These are phyloP conservation scores for Sordariomycetes sp. DNA, from an alignment of 2,329 filamentous ascomycete species.

Conservation along the genomic window DNA sequence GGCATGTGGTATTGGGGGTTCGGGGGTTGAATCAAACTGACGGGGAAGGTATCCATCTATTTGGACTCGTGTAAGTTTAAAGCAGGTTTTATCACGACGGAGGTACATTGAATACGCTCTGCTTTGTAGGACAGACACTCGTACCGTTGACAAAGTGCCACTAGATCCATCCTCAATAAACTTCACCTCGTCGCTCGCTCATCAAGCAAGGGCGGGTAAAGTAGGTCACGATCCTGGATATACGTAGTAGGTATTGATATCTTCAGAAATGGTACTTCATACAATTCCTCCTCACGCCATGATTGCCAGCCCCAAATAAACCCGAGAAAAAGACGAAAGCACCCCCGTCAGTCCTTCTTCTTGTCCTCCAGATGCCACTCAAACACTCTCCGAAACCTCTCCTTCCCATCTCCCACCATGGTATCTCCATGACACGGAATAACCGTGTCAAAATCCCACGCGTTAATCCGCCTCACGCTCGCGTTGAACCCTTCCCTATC, in stretches of 20 bases:
- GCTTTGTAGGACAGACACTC: too few species aligned
- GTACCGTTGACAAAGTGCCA: background rate
- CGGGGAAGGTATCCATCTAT: background rate
- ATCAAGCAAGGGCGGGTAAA: too few species aligned
- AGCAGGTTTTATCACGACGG: background rate
- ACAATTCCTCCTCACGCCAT: background rate
- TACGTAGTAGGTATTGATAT: background rate
- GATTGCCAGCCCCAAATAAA: background rate
- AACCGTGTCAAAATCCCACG: conserved; percentile 77
- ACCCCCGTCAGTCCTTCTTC: background rate
- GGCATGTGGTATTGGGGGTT: too few species aligned
- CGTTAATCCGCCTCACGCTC: conserved; percentile 56
- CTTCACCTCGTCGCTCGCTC: too few species aligned
- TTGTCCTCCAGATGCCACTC: conserved; percentile 59
- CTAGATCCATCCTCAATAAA: background rate
- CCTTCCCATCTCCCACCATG: conserved; percentile 64
- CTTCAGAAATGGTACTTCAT: background rate
- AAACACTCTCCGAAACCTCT: conserved; percentile 66
- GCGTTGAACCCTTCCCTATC: conserved; percentile 61
- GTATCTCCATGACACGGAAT: conserved; percentile 93
- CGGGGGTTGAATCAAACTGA: background rate
- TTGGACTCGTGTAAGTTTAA: background rate
- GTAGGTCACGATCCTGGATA: too few species aligned
- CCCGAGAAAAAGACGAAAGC: background rate
- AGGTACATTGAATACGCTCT: too few species aligned